Evolutionary conservation across 2,329 filamentous ascomycete genomes (phyloP).

Genomic region (Nemania diffusa): DNA sequence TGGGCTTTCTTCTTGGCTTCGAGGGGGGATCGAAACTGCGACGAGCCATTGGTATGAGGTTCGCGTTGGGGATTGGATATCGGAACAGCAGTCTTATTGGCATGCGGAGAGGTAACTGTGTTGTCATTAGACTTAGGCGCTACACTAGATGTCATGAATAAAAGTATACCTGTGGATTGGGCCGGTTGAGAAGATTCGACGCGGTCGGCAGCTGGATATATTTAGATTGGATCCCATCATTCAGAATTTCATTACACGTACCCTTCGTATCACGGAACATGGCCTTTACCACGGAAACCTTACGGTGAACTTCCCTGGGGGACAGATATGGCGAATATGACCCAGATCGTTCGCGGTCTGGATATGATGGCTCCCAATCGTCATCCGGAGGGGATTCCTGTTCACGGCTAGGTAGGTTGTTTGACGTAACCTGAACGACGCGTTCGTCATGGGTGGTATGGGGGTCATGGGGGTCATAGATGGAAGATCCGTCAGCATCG

Average conservation of each 20-base stretch:
- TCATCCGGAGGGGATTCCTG: slow-evolving; percentile 43
- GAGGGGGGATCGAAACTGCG: slow-evolving; percentile 41
- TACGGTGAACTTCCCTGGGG: slow-evolving; percentile 57
- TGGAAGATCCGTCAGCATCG: slow-evolving; percentile 49
- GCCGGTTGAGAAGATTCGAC: slow-evolving; percentile 15
- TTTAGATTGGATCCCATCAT: slow-evolving; percentile 9
- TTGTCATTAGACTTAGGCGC: slow-evolving; percentile 1
- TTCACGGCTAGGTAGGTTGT: slow-evolving; percentile 39
- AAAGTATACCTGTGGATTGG: background rate
- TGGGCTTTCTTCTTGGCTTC: slow-evolving; percentile 69
- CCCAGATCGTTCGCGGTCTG: slow-evolving; percentile 58
- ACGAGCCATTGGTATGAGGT: background rate
- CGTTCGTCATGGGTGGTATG: slow-evolving; percentile 41
- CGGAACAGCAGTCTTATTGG: background rate
- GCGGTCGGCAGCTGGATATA: slow-evolving; percentile 18
- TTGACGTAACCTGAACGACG: slow-evolving; percentile 39
- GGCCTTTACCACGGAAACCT: slow-evolving; percentile 40
- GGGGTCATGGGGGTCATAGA: slow-evolving; percentile 47
- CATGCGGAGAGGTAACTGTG: background rate
- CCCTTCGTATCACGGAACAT: slow-evolving; percentile 37
- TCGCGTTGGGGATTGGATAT: slow-evolving; percentile 9
- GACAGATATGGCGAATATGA: slow-evolving; percentile 66
- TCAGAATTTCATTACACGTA: slow-evolving; percentile 34
- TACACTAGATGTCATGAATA: slow-evolving; percentile 3
- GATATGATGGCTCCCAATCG: slow-evolving; percentile 44